Conservation (phyloP, 106 monocot genomes). For the Dendrobium nobile region DNA sequence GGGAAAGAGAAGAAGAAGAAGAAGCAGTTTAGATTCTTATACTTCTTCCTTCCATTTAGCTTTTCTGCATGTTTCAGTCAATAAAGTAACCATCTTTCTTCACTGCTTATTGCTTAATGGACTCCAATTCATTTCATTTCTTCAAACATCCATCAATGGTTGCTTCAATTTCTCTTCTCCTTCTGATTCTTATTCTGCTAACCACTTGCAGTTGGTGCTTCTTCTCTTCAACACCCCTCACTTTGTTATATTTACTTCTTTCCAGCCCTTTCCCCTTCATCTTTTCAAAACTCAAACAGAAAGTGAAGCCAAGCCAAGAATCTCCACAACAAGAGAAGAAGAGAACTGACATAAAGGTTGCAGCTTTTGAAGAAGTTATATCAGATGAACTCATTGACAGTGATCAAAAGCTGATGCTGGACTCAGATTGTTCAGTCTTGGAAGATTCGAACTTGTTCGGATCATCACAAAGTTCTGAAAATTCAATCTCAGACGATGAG, state of each 20-base stretch:
- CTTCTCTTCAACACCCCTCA: constrained; percentile 19
- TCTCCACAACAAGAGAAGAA: neutral
- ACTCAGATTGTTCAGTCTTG: neutral
- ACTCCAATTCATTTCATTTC: constrained; percentile 9
- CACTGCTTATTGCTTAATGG: neutral
- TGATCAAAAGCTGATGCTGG: neutral
- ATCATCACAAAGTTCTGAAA: constrained; percentile 7
- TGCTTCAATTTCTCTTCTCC: constrained; percentile 14
- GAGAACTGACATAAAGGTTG: neutral
- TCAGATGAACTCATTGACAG: neutral
- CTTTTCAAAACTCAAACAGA: constrained; percentile 20
- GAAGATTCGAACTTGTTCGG: constrained; percentile 6
- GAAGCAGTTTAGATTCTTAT: neutral
- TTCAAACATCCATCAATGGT: constrained; percentile 17
- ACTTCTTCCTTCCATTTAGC: no score
- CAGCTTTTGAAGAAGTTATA: neutral
- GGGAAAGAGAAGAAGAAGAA: neutral
- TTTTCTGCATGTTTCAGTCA: no score
- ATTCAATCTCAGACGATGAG: constrained; percentile 73
- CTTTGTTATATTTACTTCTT: constrained; percentile 25
- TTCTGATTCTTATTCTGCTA: constrained; percentile 17
- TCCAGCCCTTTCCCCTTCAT: constrained; percentile 24
- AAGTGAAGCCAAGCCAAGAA: neutral
- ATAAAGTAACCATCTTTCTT: no score
- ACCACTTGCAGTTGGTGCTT: neutral